Evolutionary conservation across 495 filamentous ascomycete genomes (phyloP).

Genomic region (Aspergillus heteromorphus): DNA sequence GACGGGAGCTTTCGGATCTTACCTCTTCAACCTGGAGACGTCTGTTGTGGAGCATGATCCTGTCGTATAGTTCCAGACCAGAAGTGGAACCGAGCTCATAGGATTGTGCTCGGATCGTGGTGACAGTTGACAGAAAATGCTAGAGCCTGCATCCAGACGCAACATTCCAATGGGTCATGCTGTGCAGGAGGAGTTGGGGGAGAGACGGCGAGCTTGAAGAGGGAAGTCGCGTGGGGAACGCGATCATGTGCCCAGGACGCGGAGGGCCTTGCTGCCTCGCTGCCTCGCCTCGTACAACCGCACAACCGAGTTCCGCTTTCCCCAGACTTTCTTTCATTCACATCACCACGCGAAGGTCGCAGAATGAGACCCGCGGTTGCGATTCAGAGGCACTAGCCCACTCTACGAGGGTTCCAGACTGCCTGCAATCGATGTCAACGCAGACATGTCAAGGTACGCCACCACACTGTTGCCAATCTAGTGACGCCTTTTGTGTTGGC

Average conservation of each 20-base stretch:
- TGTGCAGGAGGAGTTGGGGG: not conserved
- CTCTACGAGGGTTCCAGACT: constrained; percentile 17
- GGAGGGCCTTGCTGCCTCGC: too few species aligned
- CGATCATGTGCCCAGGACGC: not conserved
- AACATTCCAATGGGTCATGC: too few species aligned
- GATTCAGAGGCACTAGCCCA: not conserved
- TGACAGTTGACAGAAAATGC: too few species aligned
- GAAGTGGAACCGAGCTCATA: too few species aligned
- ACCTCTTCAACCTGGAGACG: too few species aligned
- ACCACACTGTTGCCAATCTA: not conserved
- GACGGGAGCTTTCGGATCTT: too few species aligned
- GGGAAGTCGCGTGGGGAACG: not conserved
- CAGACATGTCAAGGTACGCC: constrained; percentile 20
- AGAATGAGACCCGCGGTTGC: not conserved
- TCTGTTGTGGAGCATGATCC: too few species aligned
- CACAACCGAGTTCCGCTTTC: not conserved
- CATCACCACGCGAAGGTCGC: not conserved
- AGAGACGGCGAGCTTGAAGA: not conserved
- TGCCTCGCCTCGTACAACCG: too few species aligned
- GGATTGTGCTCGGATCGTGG: too few species aligned
- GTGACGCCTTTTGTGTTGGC: not conserved
- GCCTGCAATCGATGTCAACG: constrained; percentile 19
- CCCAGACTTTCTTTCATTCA: not conserved
- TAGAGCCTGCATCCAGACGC: too few species aligned
- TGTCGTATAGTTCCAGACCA: too few species aligned